These are phyloP conservation scores for Amanita exitialis DNA, from an alignment of 768 basidiomycete species.

Conservation along the genomic window DNA sequence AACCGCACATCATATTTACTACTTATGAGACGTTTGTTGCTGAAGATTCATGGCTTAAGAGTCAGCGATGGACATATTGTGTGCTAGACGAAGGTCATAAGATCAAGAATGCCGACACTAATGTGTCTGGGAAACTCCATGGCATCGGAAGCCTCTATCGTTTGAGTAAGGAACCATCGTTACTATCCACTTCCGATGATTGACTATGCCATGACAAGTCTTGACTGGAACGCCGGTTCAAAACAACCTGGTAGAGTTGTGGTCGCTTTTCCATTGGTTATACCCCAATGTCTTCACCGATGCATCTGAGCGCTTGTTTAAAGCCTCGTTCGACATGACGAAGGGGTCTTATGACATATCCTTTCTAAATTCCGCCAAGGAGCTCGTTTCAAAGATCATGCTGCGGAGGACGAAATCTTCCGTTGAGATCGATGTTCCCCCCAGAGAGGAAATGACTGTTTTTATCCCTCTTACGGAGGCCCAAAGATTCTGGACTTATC, in stretches of 20 bases:
- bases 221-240: conserved; percentile 71
- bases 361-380: conserved; percentile 37
- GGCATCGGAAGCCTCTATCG: conserved; percentile 48
- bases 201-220: conserved; percentile 26
- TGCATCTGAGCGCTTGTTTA: conserved; percentile 36
- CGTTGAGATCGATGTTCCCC: conserved; percentile 38
- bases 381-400: conserved; percentile 43
- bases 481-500: conserved; percentile 54
- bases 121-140: conserved; percentile 40
- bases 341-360: conserved; percentile 40
- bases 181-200: neutral
- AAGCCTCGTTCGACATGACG: conserved; percentile 41
- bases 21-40: conserved; percentile 59
- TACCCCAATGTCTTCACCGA: conserved; percentile 43
- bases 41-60: conserved; percentile 54
- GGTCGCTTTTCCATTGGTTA: conserved; percentile 46
- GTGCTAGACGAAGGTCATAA: conserved; percentile 62
- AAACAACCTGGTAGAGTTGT: conserved; percentile 51
- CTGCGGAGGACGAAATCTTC: conserved; percentile 48
- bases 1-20: conserved; percentile 52
- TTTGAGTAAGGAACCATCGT: conserved; percentile 27
- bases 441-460: conserved; percentile 45
- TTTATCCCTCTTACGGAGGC: conserved; percentile 49
- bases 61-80: conserved; percentile 43
- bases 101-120: conserved; percentile 60